Conservation (phyloP, 768 basidiomycete genomes). For the Lactifluus echinatus region DNA sequence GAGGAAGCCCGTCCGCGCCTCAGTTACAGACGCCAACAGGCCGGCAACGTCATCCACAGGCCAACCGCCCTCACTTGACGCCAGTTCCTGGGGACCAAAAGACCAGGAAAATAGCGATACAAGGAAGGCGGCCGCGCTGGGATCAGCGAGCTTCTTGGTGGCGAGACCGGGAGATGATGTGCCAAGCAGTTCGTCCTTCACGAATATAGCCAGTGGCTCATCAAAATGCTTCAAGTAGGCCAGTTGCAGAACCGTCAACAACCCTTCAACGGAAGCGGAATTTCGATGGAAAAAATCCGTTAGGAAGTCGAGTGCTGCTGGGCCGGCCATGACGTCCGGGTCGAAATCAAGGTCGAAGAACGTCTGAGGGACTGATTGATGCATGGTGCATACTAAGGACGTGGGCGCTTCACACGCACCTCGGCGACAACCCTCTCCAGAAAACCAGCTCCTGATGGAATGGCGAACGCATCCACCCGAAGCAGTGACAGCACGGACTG, state of each 20-base stretch:
- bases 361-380: conserved; percentile 29
- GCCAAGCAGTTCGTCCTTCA: conserved; percentile 24
- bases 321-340: conserved; percentile 54
- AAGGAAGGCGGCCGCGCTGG: conserved; percentile 29
- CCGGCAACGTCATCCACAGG: conserved; percentile 23
- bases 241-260: conserved; percentile 57
- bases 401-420: conserved; percentile 29
- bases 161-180: background rate
- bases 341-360: conserved; percentile 60
- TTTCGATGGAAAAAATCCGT: conserved; percentile 50
- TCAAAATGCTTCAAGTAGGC: conserved; percentile 64
- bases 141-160: conserved; percentile 15
- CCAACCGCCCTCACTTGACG: conserved; percentile 21
- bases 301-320: conserved; percentile 45
- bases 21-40: conserved; percentile 30
- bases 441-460: conserved; percentile 40
- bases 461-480: conserved; percentile 41
- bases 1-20: conserved; percentile 33
- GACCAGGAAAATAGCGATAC: conserved; percentile 22
- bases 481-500: conserved; percentile 51
- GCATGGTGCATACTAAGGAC: background rate
- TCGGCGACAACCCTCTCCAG: conserved; percentile 47
- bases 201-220: conserved; percentile 45
- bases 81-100: conserved; percentile 15
- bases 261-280: conserved; percentile 46